Evolutionary conservation across 306 rosid genomes (phyloP).

Genomic region (Malus domestica): DNA sequence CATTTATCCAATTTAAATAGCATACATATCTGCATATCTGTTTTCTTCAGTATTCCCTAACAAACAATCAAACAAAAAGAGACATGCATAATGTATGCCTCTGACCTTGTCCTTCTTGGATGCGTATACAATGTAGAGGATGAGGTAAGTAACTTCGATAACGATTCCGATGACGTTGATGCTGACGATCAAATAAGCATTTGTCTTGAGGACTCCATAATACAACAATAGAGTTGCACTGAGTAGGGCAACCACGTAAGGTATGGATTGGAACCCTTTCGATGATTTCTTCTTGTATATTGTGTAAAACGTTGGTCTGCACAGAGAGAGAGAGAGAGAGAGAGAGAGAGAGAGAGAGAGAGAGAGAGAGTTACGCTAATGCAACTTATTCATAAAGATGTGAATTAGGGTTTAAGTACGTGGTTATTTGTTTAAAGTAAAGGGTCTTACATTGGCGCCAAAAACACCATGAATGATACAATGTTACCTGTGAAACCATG

Average conservation of each 20-base stretch:
- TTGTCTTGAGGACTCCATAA: conserved; percentile 48
- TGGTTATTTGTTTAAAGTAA: background rate
- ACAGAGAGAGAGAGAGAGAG: no score
- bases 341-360: background rate
- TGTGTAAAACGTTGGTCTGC: conserved; percentile 62
- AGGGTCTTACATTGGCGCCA: conserved; percentile 59
- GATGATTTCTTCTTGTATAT: conserved; percentile 61
- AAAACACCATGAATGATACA: conserved; percentile 59
- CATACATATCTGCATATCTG: background rate
- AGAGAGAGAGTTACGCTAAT: background rate
- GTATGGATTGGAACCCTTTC: conserved; percentile 54
- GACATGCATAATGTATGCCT: background rate
- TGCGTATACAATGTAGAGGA: conserved; percentile 40
- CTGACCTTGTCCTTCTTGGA: conserved; percentile 41
- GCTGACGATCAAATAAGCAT: conserved; percentile 49
- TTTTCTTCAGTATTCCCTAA: background rate
- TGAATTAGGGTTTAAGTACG: background rate
- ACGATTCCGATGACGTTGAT: conserved; percentile 48
- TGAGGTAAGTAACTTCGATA: conserved; percentile 43
- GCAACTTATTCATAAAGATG: background rate
- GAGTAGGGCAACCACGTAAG: conserved; percentile 59
- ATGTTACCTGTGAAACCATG: conserved; percentile 41
- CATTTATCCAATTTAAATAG: background rate
- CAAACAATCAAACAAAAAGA: background rate
- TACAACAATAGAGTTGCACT: conserved; percentile 54